Evolutionary conservation across 108 stramenopile genomes (phyloP).

Genomic region (Bacterosira constricta): DNA sequence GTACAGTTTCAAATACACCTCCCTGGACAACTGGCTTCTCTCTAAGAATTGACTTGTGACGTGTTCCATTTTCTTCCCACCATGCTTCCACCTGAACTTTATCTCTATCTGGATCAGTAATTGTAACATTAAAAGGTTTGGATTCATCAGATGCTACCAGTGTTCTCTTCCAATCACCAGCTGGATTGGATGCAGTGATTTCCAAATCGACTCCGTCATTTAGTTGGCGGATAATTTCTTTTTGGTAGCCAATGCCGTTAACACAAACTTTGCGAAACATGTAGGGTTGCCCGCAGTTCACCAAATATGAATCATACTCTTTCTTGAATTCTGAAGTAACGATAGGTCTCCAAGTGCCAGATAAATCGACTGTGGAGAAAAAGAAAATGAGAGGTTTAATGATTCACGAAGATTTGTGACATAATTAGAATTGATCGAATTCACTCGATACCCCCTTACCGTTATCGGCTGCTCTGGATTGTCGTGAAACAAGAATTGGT

Average conservation of each 20-base stretch:
- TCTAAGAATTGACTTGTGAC: slow-evolving; percentile 45
- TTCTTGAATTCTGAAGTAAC: slow-evolving; percentile 38
- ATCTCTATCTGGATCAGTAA: slow-evolving; percentile 52
- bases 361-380: slow-evolving; percentile 19
- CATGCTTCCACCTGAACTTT: slow-evolving; percentile 49
- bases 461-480: too few species aligned
- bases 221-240: slow-evolving; percentile 29
- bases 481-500: too few species aligned
- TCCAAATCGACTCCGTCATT: slow-evolving; percentile 9
- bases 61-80: slow-evolving; percentile 52
- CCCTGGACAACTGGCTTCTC: slow-evolving; percentile 28
- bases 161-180: slow-evolving; percentile 54
- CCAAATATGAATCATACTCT: slow-evolving; percentile 37
- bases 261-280: slow-evolving; percentile 44
- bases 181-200: slow-evolving; percentile 43
- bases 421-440: too few species aligned
- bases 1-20: slow-evolving; percentile 25
- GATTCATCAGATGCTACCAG: slow-evolving; percentile 18
- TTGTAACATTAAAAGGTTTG: slow-evolving; percentile 15
- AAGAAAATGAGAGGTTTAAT: background rate
- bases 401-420: too few species aligned
- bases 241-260: slow-evolving; percentile 29
- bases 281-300: slow-evolving; percentile 39
- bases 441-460: too few species aligned
- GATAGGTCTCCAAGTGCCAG: slow-evolving; percentile 39